Percentiles rank a stretch among this genome's conserved stretches.
These are phyloP conservation scores for Coemansia sp. DNA, from an alignment of 192 early-diverging fungal species.

Conservation along the genomic window DNA sequence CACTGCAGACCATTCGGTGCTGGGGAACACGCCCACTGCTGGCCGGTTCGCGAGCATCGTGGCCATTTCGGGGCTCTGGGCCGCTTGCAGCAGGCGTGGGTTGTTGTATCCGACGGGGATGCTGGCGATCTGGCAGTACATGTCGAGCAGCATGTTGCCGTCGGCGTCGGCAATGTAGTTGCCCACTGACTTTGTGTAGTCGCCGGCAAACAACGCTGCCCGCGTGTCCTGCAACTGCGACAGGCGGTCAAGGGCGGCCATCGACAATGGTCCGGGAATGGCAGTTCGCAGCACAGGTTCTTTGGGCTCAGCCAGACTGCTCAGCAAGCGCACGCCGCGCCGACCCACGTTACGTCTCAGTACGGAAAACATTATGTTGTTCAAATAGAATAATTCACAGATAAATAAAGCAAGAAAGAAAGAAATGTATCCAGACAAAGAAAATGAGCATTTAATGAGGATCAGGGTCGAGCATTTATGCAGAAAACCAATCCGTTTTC, in stretches of 20 bases:
- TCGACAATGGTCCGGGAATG: conserved; percentile 65
- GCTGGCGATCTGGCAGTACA: conserved; percentile 74
- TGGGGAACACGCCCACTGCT: conserved; percentile 66
- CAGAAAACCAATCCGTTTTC: background rate
- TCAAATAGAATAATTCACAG: background rate
- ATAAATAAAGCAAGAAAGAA: background rate
- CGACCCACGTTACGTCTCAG: conserved; percentile 6
- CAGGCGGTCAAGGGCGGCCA: conserved; percentile 52
- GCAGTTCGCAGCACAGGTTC: conserved; percentile 54
- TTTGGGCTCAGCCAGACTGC: conserved; percentile 57
- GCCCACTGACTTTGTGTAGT: conserved; percentile 64
- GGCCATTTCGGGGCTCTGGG: conserved; percentile 59
- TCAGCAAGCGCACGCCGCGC: conserved; percentile 11
- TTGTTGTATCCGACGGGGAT: conserved; percentile 76
- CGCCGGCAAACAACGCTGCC: conserved; percentile 64
- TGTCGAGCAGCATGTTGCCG: conserved; percentile 67
- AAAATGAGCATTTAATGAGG: background rate
- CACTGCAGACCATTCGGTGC: conserved; percentile 60
- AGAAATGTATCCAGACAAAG: background rate
- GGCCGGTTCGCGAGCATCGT: conserved; percentile 67
- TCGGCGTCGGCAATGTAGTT: conserved; percentile 76
- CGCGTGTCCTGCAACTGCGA: conserved; percentile 64
- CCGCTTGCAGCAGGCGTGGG: conserved; percentile 56
- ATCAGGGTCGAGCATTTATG: background rate
- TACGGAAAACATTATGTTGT: background rate